These are phyloP conservation scores for Phragmites australis DNA, from an alignment of 176 grass and related monocot genomes.

Conservation along the genomic window DNA sequence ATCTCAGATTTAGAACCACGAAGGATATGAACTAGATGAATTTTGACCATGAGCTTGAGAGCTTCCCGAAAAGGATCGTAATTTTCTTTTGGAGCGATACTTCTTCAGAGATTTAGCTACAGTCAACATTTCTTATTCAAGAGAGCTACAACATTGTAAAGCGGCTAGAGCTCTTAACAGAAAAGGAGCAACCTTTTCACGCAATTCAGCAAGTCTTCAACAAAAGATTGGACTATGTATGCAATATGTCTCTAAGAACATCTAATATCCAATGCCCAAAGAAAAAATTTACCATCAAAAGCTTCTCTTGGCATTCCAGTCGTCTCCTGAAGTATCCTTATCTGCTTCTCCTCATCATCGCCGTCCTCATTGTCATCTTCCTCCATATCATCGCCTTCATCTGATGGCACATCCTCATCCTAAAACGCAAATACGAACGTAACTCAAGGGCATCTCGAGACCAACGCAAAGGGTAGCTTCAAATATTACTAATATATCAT, in stretches of 20 bases:
- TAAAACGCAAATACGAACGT: conserved; percentile 34
- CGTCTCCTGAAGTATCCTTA: conserved; percentile 77
- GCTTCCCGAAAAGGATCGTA: background rate
- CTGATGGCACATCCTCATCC: conserved; percentile 87
- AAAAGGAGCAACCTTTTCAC: background rate
- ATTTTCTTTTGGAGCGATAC: background rate
- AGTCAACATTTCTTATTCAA: background rate
- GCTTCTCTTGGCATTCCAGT: conserved; percentile 86
- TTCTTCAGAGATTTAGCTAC: conserved; percentile 4
- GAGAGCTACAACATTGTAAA: background rate
- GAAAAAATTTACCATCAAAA: conserved; percentile 62
- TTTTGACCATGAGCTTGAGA: background rate
- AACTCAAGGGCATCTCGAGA: background rate
- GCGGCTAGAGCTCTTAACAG: background rate
- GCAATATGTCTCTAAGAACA: background rate
- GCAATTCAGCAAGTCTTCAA: background rate
- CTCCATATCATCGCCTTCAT: conserved; percentile 75
- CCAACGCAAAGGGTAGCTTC: background rate
- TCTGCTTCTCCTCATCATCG: conserved; percentile 63
- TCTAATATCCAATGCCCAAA: background rate
- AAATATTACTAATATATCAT: background rate
- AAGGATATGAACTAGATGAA: background rate
- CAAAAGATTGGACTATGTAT: background rate
- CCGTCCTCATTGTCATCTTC: conserved; percentile 47
- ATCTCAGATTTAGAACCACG: background rate